Evolutionary conservation across 169 alveolate genomes (phyloP), one percentile per base, ranked within the genome.

Genomic region (Babesia bigemina): DNA sequence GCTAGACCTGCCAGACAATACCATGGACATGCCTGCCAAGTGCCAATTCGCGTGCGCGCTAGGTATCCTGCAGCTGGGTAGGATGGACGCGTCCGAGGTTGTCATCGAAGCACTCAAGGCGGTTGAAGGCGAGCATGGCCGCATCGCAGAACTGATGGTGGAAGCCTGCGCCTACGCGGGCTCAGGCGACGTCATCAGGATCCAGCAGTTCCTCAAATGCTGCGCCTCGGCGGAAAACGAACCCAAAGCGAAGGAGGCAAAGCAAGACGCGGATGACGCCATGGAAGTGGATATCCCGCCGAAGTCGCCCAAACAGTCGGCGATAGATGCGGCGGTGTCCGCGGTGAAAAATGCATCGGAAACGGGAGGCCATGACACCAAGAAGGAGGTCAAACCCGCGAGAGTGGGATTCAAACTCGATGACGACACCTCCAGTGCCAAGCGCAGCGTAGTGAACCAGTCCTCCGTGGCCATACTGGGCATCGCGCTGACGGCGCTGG

Each of bases 131-230:
- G 91, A 87, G 19, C 79, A 88, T 22, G 89, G 93, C 4, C 62
- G 73, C 50, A 50, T 91, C 73, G 90, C 95, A 47, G 86, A 76
- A n/a, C 78, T 93, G 16, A 82, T 93, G 67, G 93, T 95, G n/a
- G 96, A 94, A 63, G 95, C 98, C 16, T 95, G 96, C 78, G 99
- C 99, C 39, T 96, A 91, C 91, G 99, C 99, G 19, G 99, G 99
- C 47, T 93, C 99, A 56, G 99, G 99, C 19, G 98, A 98, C 71
- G 99, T 98, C 2, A 86, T 97, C 33, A 94, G 96, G 83, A 97
- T 96, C 21, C 98, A 97, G 70, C 94, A 95, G 69, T 84, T 96
- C 94, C 93, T 96, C 49, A 97, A 96, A 67, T 83, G 91, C 22
- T 22, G 87, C 36, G 77, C 70, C 24, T 48, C 60, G 48, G 22